phyloP scores from a whole-genome alignment of 164 flowering plant species.

The Cinnamomum chago region DNA sequence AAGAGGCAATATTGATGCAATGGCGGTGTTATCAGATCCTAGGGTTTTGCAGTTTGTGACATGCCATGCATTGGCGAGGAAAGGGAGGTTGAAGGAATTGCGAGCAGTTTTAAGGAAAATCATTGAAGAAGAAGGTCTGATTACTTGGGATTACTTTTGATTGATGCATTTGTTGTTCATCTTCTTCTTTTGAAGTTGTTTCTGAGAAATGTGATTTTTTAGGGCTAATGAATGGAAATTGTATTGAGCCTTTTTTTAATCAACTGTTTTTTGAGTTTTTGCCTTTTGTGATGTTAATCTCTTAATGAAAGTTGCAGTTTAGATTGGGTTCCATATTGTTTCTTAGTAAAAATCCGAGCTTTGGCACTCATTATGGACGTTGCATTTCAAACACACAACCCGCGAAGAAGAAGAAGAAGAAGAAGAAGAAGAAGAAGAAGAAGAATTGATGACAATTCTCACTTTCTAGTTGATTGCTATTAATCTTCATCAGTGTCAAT shows the following conservation, averaged over 20 bases:
- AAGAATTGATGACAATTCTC: too few species aligned
- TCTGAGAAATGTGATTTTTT: background rate
- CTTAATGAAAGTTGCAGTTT: background rate
- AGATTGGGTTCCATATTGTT: background rate
- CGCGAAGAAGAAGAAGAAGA: too few species aligned
- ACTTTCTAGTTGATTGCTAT: too few species aligned
- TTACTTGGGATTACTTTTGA: background rate
- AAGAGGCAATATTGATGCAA: conserved; percentile 17
- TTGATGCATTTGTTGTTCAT: background rate
- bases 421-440: too few species aligned
- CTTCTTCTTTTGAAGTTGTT: background rate
- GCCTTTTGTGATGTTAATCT: too few species aligned
- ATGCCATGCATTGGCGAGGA: conserved; percentile 50
- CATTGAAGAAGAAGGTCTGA: conserved; percentile 50
- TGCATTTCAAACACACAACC: too few species aligned
- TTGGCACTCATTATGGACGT: too few species aligned
- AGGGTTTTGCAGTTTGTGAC: conserved; percentile 30
- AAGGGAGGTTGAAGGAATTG: conserved; percentile 32
- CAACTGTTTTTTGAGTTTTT: background rate
- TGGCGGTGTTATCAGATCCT: conserved; percentile 35
- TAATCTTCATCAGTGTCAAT: too few species aligned
- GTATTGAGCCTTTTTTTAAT: too few species aligned
- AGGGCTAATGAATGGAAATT: too few species aligned
- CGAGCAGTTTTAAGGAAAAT: conserved; percentile 30
- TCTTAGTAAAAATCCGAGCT: background rate